Conservation (phyloP, 768 basidiomycete species). For the Basidioascus undulatus region DNA sequence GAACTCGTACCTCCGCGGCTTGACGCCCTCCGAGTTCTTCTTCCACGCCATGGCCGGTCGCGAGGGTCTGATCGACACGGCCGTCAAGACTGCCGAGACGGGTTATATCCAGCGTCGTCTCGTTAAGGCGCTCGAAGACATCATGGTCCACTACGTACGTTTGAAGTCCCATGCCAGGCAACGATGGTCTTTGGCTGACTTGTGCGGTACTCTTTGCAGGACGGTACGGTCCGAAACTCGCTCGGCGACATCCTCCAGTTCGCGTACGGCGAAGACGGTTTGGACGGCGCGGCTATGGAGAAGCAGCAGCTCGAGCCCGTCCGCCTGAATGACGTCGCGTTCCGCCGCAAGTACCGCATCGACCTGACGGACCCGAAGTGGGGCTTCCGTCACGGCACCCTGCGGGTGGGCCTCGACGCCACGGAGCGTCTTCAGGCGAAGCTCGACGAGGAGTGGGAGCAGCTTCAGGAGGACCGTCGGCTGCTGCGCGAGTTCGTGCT, state of each 20-base stretch:
- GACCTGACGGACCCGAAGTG: slow-evolving; percentile 55
- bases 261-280: slow-evolving; percentile 93
- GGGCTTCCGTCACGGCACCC: slow-evolving; percentile 50
- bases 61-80: slow-evolving; percentile 96
- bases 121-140: slow-evolving; percentile 92
- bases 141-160: slow-evolving; percentile 91
- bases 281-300: slow-evolving; percentile 96
- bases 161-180: no score
- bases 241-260: slow-evolving; percentile 90
- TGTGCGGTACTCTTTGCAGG: no score
- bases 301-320: slow-evolving; percentile 82
- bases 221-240: slow-evolving; percentile 92
- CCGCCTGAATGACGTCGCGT: slow-evolving; percentile 50
- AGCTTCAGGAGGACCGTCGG: slow-evolving; percentile 46
- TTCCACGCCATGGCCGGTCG: slow-evolving; percentile 99
- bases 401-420: slow-evolving; percentile 69
- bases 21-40: slow-evolving; percentile 97
- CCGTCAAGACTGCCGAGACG: slow-evolving; percentile 97
- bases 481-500: slow-evolving; percentile 64
- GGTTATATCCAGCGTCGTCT: slow-evolving; percentile 96
- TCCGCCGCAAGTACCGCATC: slow-evolving; percentile 81
- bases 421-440: slow-evolving; percentile 59
- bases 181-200: no score
- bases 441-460: slow-evolving; percentile 52
- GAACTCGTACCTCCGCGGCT: slow-evolving; percentile 85